Conservation (phyloP, 148 eudicot genomes). For the Silene latifolia region DNA sequence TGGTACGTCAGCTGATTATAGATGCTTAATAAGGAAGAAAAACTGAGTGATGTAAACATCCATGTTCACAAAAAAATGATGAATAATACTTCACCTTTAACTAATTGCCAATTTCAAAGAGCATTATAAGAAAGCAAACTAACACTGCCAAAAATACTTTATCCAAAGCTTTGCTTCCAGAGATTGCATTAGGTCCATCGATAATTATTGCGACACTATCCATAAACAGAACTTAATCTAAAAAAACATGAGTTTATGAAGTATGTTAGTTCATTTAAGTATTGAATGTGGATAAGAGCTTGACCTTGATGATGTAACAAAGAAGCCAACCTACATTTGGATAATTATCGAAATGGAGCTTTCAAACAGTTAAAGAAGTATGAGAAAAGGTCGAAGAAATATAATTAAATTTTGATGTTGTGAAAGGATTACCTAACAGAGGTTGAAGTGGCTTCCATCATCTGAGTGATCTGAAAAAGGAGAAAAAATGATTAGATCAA, state of each 20-base stretch:
- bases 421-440: background rate
- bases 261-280: conserved; percentile 6
- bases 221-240: background rate
- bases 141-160: conserved; percentile 20
- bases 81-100: conserved; percentile 18
- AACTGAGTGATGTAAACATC: conserved; percentile 20
- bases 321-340: conserved; percentile 2
- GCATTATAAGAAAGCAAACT: conserved; percentile 28
- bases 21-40: conserved; percentile 25
- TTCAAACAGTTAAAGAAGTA: background rate
- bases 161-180: conserved; percentile 18
- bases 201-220: conserved; percentile 20
- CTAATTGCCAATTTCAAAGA: conserved; percentile 19
- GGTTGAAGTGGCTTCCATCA: conserved; percentile 9
- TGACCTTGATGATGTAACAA: conserved; percentile 11
- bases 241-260: conserved; percentile 2
- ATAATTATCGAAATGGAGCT: conserved; percentile 2
- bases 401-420: background rate
- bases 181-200: conserved; percentile 19
- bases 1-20: conserved; percentile 19
- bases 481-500: background rate
- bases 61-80: conserved; percentile 12
- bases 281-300: conserved; percentile 17
- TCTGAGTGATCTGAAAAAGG: background rate
- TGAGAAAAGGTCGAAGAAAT: background rate